Percentiles rank a stretch among this genome's conserved stretches.
Evolutionary conservation across 2,329 filamentous ascomycete genomes (phyloP).

Genomic region (Fusarium denticulatum): DNA sequence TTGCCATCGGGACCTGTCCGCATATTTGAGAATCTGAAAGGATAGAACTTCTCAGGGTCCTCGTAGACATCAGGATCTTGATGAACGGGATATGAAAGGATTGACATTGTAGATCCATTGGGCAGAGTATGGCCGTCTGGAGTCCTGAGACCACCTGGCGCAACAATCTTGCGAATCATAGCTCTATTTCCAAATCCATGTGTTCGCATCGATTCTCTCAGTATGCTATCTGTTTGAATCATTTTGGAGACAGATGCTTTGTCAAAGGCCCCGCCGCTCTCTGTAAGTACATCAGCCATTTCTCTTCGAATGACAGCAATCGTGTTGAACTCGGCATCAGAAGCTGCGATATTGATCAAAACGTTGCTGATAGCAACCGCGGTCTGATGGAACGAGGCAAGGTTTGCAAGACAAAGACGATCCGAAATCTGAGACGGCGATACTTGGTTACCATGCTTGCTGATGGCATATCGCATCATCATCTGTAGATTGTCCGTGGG

Average conservation of each 20-base stretch:
- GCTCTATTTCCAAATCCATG: conserved; percentile 46
- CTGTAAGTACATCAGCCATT: conserved; percentile 43
- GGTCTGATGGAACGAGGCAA: conserved; percentile 54
- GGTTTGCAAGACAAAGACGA: conserved; percentile 42
- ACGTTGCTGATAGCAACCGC: conserved; percentile 53
- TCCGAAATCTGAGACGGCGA: conserved; percentile 41
- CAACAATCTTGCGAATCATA: conserved; percentile 43
- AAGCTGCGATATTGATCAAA: conserved; percentile 50
- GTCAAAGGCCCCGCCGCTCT: conserved; percentile 47
- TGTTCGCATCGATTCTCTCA: conserved; percentile 55
- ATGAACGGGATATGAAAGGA: conserved; percentile 46
- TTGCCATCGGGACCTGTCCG: conserved; percentile 25
- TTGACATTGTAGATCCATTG: conserved; percentile 47
- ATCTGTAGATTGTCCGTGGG: conserved; percentile 28
- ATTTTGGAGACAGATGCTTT: conserved; percentile 50
- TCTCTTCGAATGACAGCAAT: conserved; percentile 51
- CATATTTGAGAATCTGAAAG: conserved; percentile 53
- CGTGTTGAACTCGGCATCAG: conserved; percentile 51
- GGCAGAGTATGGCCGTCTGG: conserved; percentile 47
- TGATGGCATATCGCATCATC: conserved; percentile 32
- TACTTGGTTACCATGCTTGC: conserved; percentile 35
- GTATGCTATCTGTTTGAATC: conserved; percentile 52
- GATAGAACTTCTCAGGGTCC: conserved; percentile 51
- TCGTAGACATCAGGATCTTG: conserved; percentile 46
- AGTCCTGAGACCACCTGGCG: conserved; percentile 43